Evolutionary conservation across 176 grass and related monocot species (phyloP).

Genomic region (Rhynchospora tenuis): DNA sequence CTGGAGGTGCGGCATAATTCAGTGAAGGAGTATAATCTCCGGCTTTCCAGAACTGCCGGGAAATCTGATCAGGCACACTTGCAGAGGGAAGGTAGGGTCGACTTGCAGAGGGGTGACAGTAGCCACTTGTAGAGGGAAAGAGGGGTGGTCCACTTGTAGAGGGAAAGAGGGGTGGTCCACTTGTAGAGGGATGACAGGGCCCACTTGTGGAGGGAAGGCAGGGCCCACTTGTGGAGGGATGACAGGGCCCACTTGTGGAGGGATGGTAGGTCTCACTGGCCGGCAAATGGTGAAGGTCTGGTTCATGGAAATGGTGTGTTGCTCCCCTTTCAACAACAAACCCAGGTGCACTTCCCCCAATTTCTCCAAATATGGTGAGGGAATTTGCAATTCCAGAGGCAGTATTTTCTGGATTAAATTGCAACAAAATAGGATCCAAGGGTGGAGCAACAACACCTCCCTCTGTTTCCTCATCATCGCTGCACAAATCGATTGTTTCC

Average conservation of each 20-base stretch:
- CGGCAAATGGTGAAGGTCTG: neutral
- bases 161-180: no score
- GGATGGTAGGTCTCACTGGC: neutral
- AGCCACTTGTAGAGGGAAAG: neutral
- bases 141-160: neutral
- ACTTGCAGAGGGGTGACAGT: conserved; percentile 13
- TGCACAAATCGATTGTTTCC: conserved; percentile 23
- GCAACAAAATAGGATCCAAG: neutral
- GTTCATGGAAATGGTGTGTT: neutral
- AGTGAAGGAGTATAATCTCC: conserved; percentile 33
- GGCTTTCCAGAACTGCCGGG: conserved; percentile 57
- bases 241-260: neutral
- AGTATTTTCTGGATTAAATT: conserved; percentile 6
- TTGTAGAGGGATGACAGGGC: neutral
- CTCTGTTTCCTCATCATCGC: conserved; percentile 21
- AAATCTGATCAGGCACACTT: neutral
- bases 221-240: neutral
- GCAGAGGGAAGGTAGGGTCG: neutral
- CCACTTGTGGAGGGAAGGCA: neutral
- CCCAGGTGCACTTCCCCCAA: neutral
- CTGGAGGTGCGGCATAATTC: neutral
- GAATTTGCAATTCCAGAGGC: neutral
- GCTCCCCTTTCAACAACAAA: neutral
- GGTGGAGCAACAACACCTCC: neutral
- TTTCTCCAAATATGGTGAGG: neutral